Base-by-base conservation (phyloP, 805 yeast species). In the Starmerella roubikii region DNA sequence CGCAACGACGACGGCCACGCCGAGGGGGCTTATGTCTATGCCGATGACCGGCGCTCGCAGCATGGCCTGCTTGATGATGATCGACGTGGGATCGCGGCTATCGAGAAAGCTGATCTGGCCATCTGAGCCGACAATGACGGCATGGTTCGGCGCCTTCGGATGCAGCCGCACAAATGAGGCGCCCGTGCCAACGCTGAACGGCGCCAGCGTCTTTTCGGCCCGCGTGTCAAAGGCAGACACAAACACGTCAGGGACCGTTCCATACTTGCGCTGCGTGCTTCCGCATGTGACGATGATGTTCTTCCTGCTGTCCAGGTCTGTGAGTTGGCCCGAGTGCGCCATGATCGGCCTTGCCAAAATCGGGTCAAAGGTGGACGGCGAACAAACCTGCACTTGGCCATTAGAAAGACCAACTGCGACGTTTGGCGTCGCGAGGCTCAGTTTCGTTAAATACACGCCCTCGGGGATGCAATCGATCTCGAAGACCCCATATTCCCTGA, bases 21-120 rank as follows among this genome's bases (percentile, higher is more conserved):
- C 98, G 28, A 81, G 66, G 2, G 73, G 60, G 21, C 79, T 68
- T 11, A 78, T 52, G 34, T 75, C 78, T 41, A 76, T 54, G 26
- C 68, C 64, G 2, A 71, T 57, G 17, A 77, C 52, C 42, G 57
- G 65, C 2, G 67, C 53, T 2, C 62, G 49, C 11, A 78, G 57
- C 37, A 76, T 78, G 0, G 79, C 75, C 52, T 82, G 93, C 54
- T 76, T 76, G 10, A 82, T 57, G 36, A 63, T 67, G 25, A 77
- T 71, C 37, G 66, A 70, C 10, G 78, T 64, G n/a, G 88, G 93
- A 55, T 83, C 82, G 44, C 72, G 74, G 50, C 81, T 69, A 57
- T 91, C 96, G 20, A 84, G 70, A 47, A 85, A 78, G 53, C 85
- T 94, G 41, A 91, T 63, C 43, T 84, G 88, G 15, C 97, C 97